phyloP scores from a whole-genome alignment of 2,329 filamentous ascomycete genomes.

The Claviceps purpurea region DNA sequence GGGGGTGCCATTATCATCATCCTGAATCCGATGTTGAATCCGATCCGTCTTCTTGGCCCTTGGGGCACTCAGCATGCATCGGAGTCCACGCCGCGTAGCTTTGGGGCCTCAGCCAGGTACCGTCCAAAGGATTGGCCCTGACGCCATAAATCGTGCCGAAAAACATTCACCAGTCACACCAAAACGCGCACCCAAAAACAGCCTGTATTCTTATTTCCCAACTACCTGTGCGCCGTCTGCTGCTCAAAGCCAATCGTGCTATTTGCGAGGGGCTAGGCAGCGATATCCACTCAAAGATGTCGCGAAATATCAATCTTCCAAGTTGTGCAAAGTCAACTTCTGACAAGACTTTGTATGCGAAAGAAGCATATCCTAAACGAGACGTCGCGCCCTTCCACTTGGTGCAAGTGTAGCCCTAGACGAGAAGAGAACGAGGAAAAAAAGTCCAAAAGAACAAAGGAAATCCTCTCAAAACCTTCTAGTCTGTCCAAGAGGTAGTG shows the following conservation, averaged over 20 bases:
- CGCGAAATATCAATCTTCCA: neutral
- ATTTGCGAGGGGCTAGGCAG: neutral
- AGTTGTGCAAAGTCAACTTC: neutral
- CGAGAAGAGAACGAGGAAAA: neutral
- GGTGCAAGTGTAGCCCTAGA: neutral
- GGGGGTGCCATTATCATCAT: constrained; percentile 4
- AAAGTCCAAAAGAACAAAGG: neutral
- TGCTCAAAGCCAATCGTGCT: neutral
- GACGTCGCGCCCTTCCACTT: neutral
- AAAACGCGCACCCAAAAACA: constrained; percentile 1
- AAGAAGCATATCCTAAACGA: neutral
- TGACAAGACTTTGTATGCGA: neutral
- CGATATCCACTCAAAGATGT: neutral
- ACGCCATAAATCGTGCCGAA: neutral
- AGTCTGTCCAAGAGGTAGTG: neutral
- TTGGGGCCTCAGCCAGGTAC: neutral
- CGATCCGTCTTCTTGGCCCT: too few species aligned
- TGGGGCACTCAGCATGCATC: neutral
- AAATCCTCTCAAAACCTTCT: neutral
- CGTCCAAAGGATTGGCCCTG: neutral
- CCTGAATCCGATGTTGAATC: neutral
- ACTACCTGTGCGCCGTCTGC: constrained; percentile 3
- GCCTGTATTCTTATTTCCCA: constrained; percentile 4
- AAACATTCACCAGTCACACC: constrained; percentile 4
- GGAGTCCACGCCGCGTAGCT: neutral